A percentile compares a stretch with the other conserved stretches of the same genome.
Conservation (phyloP, 2,329 filamentous ascomycete species). For the Calonectria fujianensis region DNA sequence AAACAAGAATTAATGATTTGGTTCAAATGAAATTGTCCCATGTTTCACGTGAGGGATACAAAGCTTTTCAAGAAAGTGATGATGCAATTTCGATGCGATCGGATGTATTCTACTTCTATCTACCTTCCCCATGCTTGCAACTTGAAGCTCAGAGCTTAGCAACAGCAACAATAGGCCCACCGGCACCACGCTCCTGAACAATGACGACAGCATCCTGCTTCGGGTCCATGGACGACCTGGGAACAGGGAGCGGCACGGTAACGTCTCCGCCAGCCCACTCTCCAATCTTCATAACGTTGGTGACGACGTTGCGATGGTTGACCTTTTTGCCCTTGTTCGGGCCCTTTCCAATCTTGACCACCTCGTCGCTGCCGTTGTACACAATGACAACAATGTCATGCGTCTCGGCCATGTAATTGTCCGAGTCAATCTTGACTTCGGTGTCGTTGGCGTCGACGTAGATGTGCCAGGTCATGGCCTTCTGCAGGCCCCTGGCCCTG, state of each 20-base stretch:
- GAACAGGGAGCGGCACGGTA: conserved; percentile 50
- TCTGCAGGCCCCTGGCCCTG: conserved; percentile 41
- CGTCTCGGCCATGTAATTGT: conserved; percentile 41
- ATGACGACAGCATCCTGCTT: conserved; percentile 55
- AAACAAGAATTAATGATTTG: too few relatives aligned
- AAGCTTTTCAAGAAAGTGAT: background rate
- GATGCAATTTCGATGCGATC: background rate
- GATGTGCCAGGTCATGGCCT: conserved; percentile 46
- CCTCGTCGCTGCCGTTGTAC: conserved; percentile 54
- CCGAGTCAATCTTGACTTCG: conserved; percentile 50
- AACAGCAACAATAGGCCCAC: conserved; percentile 54
- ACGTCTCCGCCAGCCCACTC: conserved; percentile 60
- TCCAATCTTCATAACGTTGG: conserved; percentile 58
- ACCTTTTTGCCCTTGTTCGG: conserved; percentile 62
- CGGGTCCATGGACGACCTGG: conserved; percentile 46
- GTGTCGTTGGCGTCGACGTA: conserved; percentile 51
- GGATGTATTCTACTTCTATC: background rate
- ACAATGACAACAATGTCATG: conserved; percentile 50
- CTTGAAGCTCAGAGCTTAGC: conserved; percentile 44
- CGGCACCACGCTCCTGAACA: conserved; percentile 53
- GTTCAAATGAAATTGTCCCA: too few relatives aligned
- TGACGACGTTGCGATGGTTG: conserved; percentile 57
- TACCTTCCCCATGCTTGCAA: background rate
- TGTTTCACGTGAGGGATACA: background rate
- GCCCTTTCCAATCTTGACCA: conserved; percentile 57